These are phyloP conservation scores for Arxiozyma heterogenica DNA, from an alignment of 1,139 yeast genomes.

Conservation along the genomic window DNA sequence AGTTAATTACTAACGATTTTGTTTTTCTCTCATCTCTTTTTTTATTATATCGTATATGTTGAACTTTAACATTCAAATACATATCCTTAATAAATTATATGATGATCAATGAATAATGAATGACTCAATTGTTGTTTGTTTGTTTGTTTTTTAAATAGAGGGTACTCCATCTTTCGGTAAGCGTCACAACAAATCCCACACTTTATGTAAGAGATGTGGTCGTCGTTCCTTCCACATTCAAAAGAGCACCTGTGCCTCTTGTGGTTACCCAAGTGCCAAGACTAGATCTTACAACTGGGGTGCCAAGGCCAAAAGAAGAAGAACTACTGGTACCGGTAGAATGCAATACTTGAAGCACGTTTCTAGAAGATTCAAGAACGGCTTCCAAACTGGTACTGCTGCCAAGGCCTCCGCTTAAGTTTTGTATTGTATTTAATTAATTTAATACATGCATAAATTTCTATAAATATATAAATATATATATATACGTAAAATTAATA, in stretches of 20 bases:
- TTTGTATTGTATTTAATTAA: background rate
- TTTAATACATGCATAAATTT: background rate
- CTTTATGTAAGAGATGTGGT: slow-evolving; percentile 99
- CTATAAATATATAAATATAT: background rate
- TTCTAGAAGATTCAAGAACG: slow-evolving; percentile 96
- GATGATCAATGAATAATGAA: no score
- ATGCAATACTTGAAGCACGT: slow-evolving; percentile 97
- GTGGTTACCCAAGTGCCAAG: slow-evolving; percentile 99
- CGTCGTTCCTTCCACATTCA: slow-evolving; percentile 98
- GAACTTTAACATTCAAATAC: no score
- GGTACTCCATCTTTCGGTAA: slow-evolving; percentile 99
- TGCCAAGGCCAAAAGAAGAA: slow-evolving; percentile 98
- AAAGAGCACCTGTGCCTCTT: slow-evolving; percentile 97
- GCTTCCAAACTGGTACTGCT: slow-evolving; percentile 87
- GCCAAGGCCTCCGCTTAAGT: slow-evolving; percentile 20
- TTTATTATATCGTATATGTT: background rate
- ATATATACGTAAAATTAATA: background rate
- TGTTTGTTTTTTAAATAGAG: slow-evolving; percentile 49
- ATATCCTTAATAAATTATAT: no score
- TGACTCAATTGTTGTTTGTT: no score
- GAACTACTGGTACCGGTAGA: slow-evolving; percentile 99
- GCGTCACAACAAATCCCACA: slow-evolving; percentile 99
- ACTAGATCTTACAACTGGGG: slow-evolving; percentile 99
- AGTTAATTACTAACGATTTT: slow-evolving; percentile 9
- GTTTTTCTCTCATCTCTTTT: background rate